Base-by-base conservation (phyloP, 768 basidiomycete species). In the Tulasnella calospora region DNA sequence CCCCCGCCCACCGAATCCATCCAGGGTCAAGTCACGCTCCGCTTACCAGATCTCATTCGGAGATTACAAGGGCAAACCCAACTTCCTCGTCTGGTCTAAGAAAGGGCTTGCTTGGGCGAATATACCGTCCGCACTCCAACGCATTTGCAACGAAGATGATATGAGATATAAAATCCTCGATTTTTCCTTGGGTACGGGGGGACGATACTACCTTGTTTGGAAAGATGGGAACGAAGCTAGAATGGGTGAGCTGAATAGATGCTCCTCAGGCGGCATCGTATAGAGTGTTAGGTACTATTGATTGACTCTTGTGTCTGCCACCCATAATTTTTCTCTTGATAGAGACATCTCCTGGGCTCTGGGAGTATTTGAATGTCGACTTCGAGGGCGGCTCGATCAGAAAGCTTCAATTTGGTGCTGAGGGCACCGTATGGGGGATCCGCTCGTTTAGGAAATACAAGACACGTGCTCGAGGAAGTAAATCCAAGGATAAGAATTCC, bases 331-430 rank as follows among this genome's bases (percentile, higher is more conserved):
- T 0, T 15, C 10, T 36, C 7, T 41, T 12, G 6, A 33, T 10
- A 76, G 74, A 55, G 35, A 76, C 74, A 7, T 76, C 74, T 2
- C 35, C 44, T 35, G 57, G 55, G 13, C 74, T 76, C 23, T 76
- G 74, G 74, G 47, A 19, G 27, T 47, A 76, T 8, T 36, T 76
- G 36, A n/a, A 57, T 21, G 74, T 51, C 44, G 55, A 76, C 74
- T 76, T 76, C 51, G 33, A 55, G 23, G 46, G 46, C 57, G 74
- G 74, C 15, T 47, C 46, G 8, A 40, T 40, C 8, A 3, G 73
- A 33, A n/a, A 1, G 13, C 21, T 76, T 30, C 44, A 75, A 57
- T 76, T 76, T 57, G 74, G 74, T 12, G 55, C n/a, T 15, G 51
- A 33, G n/a, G 74, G 74, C 13, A 36, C 55, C 17, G 35, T 76